Conservation (phyloP, 805 yeast genomes). For the Teunomyces stri region DNA sequence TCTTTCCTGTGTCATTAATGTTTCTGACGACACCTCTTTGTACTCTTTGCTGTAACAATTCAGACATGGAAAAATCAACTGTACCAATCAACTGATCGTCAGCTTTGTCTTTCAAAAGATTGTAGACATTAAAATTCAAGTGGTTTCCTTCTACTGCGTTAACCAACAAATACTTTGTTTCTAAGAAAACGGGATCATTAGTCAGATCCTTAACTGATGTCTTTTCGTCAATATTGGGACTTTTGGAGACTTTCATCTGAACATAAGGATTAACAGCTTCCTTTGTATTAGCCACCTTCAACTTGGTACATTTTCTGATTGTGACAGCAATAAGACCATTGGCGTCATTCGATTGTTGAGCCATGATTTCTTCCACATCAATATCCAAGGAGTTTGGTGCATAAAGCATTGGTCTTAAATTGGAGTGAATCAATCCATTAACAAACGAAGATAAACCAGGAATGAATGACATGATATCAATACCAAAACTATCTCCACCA, state of each 20-base stretch:
- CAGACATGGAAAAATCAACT: slow-evolving; percentile 54
- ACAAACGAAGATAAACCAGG: slow-evolving; percentile 79
- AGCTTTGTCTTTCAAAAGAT: slow-evolving; percentile 52
- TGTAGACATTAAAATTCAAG: slow-evolving; percentile 51
- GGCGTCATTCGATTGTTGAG: slow-evolving; percentile 62
- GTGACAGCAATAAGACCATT: slow-evolving; percentile 68
- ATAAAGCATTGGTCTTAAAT: slow-evolving; percentile 72
- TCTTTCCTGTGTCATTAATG: slow-evolving; percentile 48
- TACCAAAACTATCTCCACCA: slow-evolving; percentile 85
- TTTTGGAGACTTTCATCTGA: slow-evolving; percentile 33
- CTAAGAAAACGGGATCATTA: slow-evolving; percentile 64
- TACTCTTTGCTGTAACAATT: slow-evolving; percentile 53
- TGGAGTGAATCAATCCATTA: slow-evolving; percentile 64
- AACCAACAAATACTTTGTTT: slow-evolving; percentile 59
- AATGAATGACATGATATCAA: slow-evolving; percentile 79
- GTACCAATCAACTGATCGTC: slow-evolving; percentile 50
- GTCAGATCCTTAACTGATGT: slow-evolving; percentile 59
- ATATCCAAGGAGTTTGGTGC: slow-evolving; percentile 80
- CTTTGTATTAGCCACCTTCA: slow-evolving; percentile 45
- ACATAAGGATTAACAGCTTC: slow-evolving; percentile 58
- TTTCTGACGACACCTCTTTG: slow-evolving; percentile 44
- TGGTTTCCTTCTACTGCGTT: slow-evolving; percentile 53
- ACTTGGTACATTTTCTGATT: slow-evolving; percentile 49
- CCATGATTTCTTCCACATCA: slow-evolving; percentile 70
- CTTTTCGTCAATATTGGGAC: slow-evolving; percentile 44